Evolutionary conservation across 2,329 filamentous ascomycete species (phyloP), one percentile per base, ranked within the genome.

Genomic region (Metarhizium rileyi): DNA sequence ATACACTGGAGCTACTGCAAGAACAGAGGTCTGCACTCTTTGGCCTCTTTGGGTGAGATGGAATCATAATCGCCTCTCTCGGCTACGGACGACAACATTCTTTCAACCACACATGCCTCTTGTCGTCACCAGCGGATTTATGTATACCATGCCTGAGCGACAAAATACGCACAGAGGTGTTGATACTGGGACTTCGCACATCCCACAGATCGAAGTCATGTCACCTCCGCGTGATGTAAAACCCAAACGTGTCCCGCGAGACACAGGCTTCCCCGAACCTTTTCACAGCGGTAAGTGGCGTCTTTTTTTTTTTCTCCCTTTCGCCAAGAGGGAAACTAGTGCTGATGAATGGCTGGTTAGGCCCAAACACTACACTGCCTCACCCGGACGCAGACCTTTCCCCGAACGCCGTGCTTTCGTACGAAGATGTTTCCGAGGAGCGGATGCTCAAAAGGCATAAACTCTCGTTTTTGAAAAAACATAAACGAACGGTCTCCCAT

Each of bases 331-430:
- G n/a, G 9, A n/a, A 18, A 5, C n/a, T 20, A 18, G 7, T 25
- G 16, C 46, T 42, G 10, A 25, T 23, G 3, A 16, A 5, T 23
- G 18, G 5, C 8, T 28, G 4, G 23, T 3, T 52, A 75, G 74
- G 63, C 43, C 70, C 74, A 53, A 84, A 81, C 57, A 84, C 81
- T 14, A 81, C 79, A 2, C 68, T 79, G 16, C 77, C 76, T 20
- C 80, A 84, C 52, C 81, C 81, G 22, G 78, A 81, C 18, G 81
- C 81, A 51, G 73, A 81, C 56, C 70, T 77, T 6, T 75, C 73
- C 14, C 73, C 74, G 45, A 71, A 78, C 53, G 80, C 79, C 42
- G 73, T 68, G 57, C 78, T 84, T 51, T 73, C 72, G 36, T 71
- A 75, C 48, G 72, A 76, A 48, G 77, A 82, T 53, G 64, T 79